These are phyloP conservation scores for Musa schizocarpa DNA, from an alignment of 176 grass and related monocot genomes.

Conservation along the genomic window DNA sequence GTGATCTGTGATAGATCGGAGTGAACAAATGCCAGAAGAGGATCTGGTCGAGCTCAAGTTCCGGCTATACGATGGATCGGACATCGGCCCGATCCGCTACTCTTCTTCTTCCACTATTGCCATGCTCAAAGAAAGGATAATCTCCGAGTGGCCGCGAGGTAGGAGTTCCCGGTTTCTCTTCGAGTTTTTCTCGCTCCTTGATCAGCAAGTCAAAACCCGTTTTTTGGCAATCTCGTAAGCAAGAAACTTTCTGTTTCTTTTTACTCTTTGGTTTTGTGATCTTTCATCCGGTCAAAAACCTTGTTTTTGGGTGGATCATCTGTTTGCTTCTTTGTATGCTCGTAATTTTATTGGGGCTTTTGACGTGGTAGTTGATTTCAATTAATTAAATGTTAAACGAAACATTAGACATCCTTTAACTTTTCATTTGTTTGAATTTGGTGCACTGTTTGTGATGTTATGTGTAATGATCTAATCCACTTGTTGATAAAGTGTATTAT, in stretches of 20 bases:
- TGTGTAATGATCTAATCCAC: no score
- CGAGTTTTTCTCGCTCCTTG: neutral
- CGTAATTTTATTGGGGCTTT: neutral
- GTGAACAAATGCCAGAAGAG: conserved; percentile 17
- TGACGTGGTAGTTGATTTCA: neutral
- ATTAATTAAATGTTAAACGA: neutral
- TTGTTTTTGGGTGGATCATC: neutral
- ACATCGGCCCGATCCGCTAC: conserved; percentile 58
- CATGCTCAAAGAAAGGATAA: conserved; percentile 64
- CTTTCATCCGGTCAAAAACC: neutral
- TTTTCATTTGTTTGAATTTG: neutral
- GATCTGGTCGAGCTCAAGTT: conserved; percentile 63
- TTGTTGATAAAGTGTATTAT: no score
- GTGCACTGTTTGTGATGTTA: neutral
- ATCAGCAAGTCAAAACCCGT: neutral
- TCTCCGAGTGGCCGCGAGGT: conserved; percentile 71
- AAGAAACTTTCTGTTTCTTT: neutral
- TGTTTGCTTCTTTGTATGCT: neutral
- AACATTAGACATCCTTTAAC: neutral
- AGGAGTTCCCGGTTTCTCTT: neutral
- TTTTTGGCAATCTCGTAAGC: neutral
- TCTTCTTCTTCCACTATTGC: conserved; percentile 47
- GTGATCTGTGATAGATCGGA: conserved; percentile 3
- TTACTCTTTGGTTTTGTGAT: neutral
- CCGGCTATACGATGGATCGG: conserved; percentile 63